Evolutionary conservation across 805 yeast species (phyloP).

Genomic region (Zygosaccharomyces bisporus): DNA sequence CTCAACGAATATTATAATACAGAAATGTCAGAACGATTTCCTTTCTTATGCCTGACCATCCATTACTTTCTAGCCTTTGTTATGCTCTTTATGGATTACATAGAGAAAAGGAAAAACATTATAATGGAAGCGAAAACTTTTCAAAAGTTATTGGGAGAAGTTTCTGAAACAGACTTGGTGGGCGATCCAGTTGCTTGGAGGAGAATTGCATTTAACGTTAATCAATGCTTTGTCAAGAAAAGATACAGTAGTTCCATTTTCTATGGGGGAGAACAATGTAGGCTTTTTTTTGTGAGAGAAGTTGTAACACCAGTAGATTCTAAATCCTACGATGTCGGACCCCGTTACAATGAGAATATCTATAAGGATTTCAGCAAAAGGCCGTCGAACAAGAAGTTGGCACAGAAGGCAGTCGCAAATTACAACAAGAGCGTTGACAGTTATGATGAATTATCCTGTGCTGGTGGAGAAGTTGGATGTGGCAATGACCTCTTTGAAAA

Average conservation of each 20-base stretch:
- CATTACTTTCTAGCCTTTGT: not conserved
- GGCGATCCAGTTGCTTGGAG: not conserved
- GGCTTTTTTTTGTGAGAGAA: not conserved
- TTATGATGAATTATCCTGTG: not conserved
- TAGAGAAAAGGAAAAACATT: slow-evolving; percentile 1
- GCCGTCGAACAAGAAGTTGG: not conserved
- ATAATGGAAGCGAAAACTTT: not conserved
- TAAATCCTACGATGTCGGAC: not conserved
- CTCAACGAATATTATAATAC: not conserved
- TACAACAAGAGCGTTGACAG: slow-evolving; percentile 1
- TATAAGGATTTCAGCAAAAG: not conserved
- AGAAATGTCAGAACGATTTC: not conserved
- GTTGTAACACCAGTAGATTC: not conserved
- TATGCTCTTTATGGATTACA: not conserved
- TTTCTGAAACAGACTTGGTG: not conserved
- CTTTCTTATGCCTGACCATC: not conserved
- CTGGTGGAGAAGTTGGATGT: not conserved
- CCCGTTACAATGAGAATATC: not conserved
- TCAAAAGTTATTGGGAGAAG: slow-evolving; percentile 1
- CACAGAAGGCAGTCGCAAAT: not conserved
- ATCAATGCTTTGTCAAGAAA: not conserved
- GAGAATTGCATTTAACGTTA: not conserved
- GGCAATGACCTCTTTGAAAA: not conserved
- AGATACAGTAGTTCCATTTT: not conserved
- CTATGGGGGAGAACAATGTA: not conserved